A percentile compares a stretch with the other conserved stretches of the same genome.
These are phyloP conservation scores for Diaporthe ampelina DNA, from an alignment of 2,329 filamentous ascomycete genomes.

Conservation along the genomic window DNA sequence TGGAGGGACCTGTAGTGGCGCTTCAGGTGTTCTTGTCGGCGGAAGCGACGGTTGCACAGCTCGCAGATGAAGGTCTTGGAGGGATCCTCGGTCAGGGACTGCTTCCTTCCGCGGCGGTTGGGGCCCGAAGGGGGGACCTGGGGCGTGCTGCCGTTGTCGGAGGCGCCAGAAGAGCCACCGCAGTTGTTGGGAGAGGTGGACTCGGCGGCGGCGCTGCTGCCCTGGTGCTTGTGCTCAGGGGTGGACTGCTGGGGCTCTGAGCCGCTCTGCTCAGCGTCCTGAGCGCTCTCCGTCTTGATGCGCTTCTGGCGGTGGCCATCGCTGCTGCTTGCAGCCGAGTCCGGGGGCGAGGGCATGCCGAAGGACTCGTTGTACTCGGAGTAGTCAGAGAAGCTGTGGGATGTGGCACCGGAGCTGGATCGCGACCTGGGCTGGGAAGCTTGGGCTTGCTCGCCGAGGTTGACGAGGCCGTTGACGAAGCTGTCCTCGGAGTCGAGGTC, in stretches of 20 bases:
- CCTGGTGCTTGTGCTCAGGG: slow-evolving; percentile 44
- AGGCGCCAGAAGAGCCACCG: slow-evolving; percentile 53
- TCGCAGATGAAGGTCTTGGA: slow-evolving; percentile 99
- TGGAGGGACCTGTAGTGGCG: slow-evolving; percentile 98
- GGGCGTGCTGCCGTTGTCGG: slow-evolving; percentile 49
- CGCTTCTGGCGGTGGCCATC: slow-evolving; percentile 71
- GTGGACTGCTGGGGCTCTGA: slow-evolving; percentile 52
- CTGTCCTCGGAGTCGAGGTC: slow-evolving; percentile 94
- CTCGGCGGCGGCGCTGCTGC: slow-evolving; percentile 50
- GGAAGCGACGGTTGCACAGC: slow-evolving; percentile 96
- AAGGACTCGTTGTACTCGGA: slow-evolving; percentile 66
- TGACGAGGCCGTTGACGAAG: slow-evolving; percentile 80
- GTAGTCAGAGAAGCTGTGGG: slow-evolving; percentile 70
- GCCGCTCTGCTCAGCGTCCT: slow-evolving; percentile 50
- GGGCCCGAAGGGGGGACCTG: slow-evolving; percentile 67
- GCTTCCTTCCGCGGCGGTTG: slow-evolving; percentile 96
- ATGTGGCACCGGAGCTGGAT: slow-evolving; percentile 75
- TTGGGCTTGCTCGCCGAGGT: slow-evolving; percentile 66
- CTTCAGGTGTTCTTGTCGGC: slow-evolving; percentile 98
- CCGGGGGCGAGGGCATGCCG: slow-evolving; percentile 76
- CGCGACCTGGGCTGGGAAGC: slow-evolving; percentile 78
- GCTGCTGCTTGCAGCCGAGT: slow-evolving; percentile 63
- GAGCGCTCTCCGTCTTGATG: slow-evolving; percentile 61
- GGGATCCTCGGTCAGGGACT: slow-evolving; percentile 96
- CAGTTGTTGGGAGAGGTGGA: slow-evolving; percentile 49